Evolutionary conservation across 257 asterid genomes (phyloP).

Genomic region (Lithospermum erythrorhizon): DNA sequence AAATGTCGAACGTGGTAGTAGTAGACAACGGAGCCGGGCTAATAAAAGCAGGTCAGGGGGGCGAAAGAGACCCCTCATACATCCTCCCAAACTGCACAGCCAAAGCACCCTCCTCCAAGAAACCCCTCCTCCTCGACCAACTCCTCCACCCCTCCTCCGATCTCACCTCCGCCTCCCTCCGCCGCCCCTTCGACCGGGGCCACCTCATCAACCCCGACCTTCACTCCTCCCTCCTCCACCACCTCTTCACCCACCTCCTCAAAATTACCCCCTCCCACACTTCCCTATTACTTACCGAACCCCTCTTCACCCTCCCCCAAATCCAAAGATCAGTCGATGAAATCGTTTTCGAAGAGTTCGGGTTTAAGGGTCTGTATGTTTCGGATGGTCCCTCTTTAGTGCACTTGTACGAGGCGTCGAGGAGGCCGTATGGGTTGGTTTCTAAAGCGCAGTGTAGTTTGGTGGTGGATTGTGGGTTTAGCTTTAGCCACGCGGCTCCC

Average conservation of each 20-base stretch:
- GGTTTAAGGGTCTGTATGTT: slow-evolving; percentile 55
- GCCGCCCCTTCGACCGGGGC: slow-evolving; percentile 96
- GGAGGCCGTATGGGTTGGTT: slow-evolving; percentile 60
- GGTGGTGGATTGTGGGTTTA: slow-evolving; percentile 89
- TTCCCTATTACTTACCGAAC: slow-evolving; percentile 76
- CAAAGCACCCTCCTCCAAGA: slow-evolving; percentile 72
- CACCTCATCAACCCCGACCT: slow-evolving; percentile 82
- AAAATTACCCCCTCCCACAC: slow-evolving; percentile 48
- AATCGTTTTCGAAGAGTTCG: slow-evolving; percentile 74
- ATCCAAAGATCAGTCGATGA: slow-evolving; percentile 68
- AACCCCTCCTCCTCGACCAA: slow-evolving; percentile 71
- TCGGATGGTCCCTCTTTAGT: slow-evolving; percentile 78
- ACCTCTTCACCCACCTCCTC: slow-evolving; percentile 63
- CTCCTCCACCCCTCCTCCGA: slow-evolving; percentile 77
- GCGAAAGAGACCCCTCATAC: slow-evolving; percentile 73
- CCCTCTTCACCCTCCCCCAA: slow-evolving; percentile 80
- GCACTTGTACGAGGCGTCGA: slow-evolving; percentile 80
- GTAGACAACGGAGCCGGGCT: slow-evolving; percentile 90
- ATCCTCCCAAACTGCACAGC: slow-evolving; percentile 87
- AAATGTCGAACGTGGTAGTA: slow-evolving; percentile 67
- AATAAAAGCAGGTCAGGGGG: slow-evolving; percentile 82
- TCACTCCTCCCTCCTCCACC: slow-evolving; percentile 74
- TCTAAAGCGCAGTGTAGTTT: slow-evolving; percentile 80
- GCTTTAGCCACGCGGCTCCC: slow-evolving; percentile 84
- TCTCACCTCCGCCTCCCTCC: slow-evolving; percentile 92